Conservation (phyloP, 495 filamentous ascomycete genomes). For the Neurospora terricola region DNA sequence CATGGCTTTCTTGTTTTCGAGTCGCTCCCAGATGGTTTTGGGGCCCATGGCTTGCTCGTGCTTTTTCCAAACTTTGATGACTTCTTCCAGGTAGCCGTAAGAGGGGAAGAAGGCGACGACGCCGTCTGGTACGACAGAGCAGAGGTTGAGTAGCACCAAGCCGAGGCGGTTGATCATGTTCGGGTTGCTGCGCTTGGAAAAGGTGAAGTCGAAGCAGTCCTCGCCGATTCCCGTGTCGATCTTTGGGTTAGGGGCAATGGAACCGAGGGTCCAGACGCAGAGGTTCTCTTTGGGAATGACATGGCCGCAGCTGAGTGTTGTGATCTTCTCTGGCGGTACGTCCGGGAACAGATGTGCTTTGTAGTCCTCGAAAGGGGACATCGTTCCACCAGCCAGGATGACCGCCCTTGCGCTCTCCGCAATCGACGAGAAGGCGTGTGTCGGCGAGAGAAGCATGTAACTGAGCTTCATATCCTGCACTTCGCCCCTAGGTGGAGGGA, state of each 20-base stretch:
- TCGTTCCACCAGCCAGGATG: constrained; percentile 88
- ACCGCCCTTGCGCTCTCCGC: constrained; percentile 80
- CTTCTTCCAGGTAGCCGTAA: constrained; percentile 76
- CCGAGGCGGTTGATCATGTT: constrained; percentile 67
- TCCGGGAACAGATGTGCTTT: constrained; percentile 75
- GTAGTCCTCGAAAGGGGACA: constrained; percentile 95
- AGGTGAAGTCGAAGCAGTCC: constrained; percentile 76
- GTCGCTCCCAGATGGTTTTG: constrained; percentile 39
- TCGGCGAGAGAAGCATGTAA: constrained; percentile 91
- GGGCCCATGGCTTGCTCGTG: constrained; percentile 4
- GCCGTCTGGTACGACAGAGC: constrained; percentile 70
- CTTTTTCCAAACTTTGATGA: constrained; percentile 57
- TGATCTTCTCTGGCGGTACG: constrained; percentile 50
- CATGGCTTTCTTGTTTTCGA: constrained; percentile 53
- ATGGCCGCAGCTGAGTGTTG: constrained; percentile 85
- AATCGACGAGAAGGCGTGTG: constrained; percentile 81
- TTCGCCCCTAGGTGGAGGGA: constrained; percentile 1
- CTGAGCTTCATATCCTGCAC: constrained; percentile 52
- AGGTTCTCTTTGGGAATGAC: constrained; percentile 81
- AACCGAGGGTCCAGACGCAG: constrained; percentile 51
- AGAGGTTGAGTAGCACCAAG: constrained; percentile 57
- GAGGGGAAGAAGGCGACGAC: constrained; percentile 96
- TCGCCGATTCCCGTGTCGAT: background rate
- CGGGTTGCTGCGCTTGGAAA: constrained; percentile 54
- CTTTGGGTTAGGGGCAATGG: constrained; percentile 24